Conservation (phyloP, 495 filamentous ascomycete genomes). For the Penicillium salamii region DNA sequence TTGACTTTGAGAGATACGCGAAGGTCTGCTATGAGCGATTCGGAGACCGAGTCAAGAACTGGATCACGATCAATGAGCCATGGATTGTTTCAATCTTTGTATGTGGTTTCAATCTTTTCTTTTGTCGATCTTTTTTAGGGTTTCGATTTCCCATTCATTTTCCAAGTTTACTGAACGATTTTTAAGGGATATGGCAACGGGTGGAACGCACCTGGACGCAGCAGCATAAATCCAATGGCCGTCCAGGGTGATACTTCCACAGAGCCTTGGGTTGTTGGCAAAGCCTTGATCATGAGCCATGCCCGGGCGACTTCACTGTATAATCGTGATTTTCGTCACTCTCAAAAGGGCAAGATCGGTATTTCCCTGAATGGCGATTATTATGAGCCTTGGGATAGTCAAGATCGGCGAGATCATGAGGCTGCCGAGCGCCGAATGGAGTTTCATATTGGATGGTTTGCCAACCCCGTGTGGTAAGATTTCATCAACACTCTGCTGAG, state of each 20-base stretch:
- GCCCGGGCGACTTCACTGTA: conserved; percentile 37
- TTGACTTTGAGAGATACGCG: conserved; percentile 43
- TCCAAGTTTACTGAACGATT: neutral
- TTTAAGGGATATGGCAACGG: conserved; percentile 13
- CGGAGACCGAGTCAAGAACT: conserved; percentile 41
- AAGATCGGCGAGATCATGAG: conserved; percentile 29
- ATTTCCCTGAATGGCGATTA: conserved; percentile 47
- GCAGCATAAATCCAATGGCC: conserved; percentile 19
- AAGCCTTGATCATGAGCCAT: conserved; percentile 39
- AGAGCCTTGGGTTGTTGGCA: conserved; percentile 45
- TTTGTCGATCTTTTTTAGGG: too few relatives aligned
- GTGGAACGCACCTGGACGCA: conserved; percentile 15
- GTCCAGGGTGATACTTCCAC: conserved; percentile 23
- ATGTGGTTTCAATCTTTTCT: neutral
- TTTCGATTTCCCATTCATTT: neutral
- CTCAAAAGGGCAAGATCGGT: conserved; percentile 24
- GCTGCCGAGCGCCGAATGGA: conserved; percentile 43
- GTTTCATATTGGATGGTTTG: conserved; percentile 51
- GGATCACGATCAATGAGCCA: conserved; percentile 52
- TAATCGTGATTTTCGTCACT: conserved; percentile 29
- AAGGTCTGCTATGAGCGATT: conserved; percentile 36
- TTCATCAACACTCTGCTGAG: neutral
- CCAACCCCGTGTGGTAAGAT: conserved; percentile 55
- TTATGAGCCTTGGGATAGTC: conserved; percentile 42
- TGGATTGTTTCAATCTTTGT: conserved; percentile 40